These are phyloP conservation scores for Mycosarcoma maydis DNA, from an alignment of 1,284 basidiomycete genomes.

Conservation along the genomic window DNA sequence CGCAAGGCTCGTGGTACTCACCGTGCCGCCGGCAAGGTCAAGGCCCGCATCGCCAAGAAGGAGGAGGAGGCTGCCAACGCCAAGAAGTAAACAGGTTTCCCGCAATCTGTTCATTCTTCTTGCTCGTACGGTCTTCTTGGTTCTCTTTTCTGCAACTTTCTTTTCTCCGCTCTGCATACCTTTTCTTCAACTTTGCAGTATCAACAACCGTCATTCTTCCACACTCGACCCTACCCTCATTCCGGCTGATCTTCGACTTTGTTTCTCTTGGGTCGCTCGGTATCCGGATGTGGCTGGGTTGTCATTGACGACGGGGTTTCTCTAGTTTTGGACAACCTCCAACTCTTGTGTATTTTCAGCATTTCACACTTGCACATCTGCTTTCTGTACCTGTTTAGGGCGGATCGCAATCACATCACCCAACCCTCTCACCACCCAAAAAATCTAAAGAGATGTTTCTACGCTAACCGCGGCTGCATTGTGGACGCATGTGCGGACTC, in stretches of 20 bases:
- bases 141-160: slow-evolving; percentile 16
- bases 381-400: not conserved
- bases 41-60: slow-evolving; percentile 74
- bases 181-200: slow-evolving; percentile 1
- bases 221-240: too few species aligned
- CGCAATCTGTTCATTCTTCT: not conserved
- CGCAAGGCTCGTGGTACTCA: slow-evolving; percentile 84
- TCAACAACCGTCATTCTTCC: not conserved
- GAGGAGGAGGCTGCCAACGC: slow-evolving; percentile 90
- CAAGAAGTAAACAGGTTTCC: slow-evolving; percentile 78
- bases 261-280: slow-evolving; percentile 10
- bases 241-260: slow-evolving; percentile 4
- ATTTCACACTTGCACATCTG: slow-evolving; percentile 6
- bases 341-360: slow-evolving; percentile 32
- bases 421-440: slow-evolving; percentile 18
- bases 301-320: slow-evolving; percentile 4
- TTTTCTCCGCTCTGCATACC: slow-evolving; percentile 5
- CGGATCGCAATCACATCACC: not conserved
- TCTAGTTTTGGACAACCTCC: not conserved
- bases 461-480: not conserved
- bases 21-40: slow-evolving; percentile 87
- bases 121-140: not conserved
- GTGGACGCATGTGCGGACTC: too few species aligned
- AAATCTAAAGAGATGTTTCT: slow-evolving; percentile 44
- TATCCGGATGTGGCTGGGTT: not conserved